Base-by-base conservation (phyloP, 768 basidiomycete species). In the Trametes elegans region DNA sequence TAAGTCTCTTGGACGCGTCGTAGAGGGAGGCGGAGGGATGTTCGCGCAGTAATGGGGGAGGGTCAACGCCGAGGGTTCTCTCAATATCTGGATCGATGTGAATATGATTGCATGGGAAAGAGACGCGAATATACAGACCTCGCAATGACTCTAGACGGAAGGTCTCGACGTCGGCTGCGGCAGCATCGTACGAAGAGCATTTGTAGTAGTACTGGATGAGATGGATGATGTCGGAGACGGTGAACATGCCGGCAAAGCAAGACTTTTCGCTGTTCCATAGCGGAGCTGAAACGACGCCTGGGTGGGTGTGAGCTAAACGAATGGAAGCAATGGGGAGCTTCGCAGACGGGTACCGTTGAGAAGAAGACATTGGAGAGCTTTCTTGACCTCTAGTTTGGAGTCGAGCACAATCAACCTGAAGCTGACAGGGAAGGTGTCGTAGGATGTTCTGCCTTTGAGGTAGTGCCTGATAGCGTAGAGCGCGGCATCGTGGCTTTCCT, bases 161-260 rank as follows among this genome's bases (percentile, higher is more conserved):
- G 0, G 84, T 88, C 68, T 98, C 96, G 3, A 98, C 96, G 64
- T 98, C 94, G 10, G 86, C 81, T 0, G 87, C 83, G 5, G 93
- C 95, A 48, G 83, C 84, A 63, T 93, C 93, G 69, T 85, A 85
- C 28, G 89, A 85, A 2, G 81, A 75, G 11, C 88, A 91, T 42
- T 87, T 84, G 71, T 98, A 97, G 71, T 98, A 99, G 74, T 95
- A 97, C 66, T 99, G 97, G 61, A 99, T 98, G 61, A 99, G 84
- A 70, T 99, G 97, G 54, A 99, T 98, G 70, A 99, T 94, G 71
- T 99, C 97, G 53, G 93, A 82, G n/a, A 98, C 93, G 8, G 97
- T 99, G 66, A 99, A 88, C 96, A 99, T 98, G 57, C 97, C 97
- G 8, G 93, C 92, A 66, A 99, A 99, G 36, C 78, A 83, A 5